A percentile compares a stretch with the other conserved stretches of the same genome.
These are phyloP conservation scores for Corchorus olitorius DNA, from an alignment of 345 rosid species.

Conservation along the genomic window DNA sequence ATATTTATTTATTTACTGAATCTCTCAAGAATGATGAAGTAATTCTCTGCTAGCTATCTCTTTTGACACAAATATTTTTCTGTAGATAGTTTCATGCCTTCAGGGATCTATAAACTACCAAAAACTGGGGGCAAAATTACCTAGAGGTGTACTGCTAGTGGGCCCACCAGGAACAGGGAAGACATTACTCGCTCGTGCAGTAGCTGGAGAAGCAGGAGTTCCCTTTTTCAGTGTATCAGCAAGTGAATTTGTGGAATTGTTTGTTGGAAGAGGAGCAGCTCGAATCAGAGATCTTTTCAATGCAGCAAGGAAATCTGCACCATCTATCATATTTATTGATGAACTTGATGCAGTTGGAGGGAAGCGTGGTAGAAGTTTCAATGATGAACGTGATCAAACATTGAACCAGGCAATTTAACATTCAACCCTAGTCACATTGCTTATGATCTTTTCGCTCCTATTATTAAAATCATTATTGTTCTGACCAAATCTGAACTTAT, in stretches of 20 bases:
- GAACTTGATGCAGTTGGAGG: conserved; percentile 99
- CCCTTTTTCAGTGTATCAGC: conserved; percentile 96
- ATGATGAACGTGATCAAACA: conserved; percentile 97
- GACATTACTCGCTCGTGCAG: conserved; percentile 93
- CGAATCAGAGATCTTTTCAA: conserved; percentile 88
- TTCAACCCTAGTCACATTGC: conserved; percentile 4
- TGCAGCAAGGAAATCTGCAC: conserved; percentile 78
- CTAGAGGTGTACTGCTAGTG: conserved; percentile 86
- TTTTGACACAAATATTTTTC: conserved; percentile 24
- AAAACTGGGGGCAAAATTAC: conserved; percentile 86
- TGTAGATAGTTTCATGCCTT: conserved; percentile 93
- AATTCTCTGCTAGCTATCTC: neutral
- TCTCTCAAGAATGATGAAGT: conserved; percentile 6
- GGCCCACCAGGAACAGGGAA: conserved; percentile 99
- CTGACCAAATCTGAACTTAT: neutral
- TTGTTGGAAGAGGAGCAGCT: conserved; percentile 99
- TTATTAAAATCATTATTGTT: neutral
- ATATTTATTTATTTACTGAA: conserved; percentile 3
- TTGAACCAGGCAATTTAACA: conserved; percentile 69
- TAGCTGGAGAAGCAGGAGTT: conserved; percentile 96
- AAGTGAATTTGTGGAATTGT: conserved; percentile 94
- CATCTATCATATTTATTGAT: conserved; percentile 90
- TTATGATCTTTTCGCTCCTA: neutral
- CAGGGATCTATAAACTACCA: conserved; percentile 86
- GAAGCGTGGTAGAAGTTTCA: conserved; percentile 94